Evolutionary conservation across 768 basidiomycete genomes (phyloP), one percentile per base, ranked within the genome.

Genomic region (Termitomyces bulborhizus): DNA sequence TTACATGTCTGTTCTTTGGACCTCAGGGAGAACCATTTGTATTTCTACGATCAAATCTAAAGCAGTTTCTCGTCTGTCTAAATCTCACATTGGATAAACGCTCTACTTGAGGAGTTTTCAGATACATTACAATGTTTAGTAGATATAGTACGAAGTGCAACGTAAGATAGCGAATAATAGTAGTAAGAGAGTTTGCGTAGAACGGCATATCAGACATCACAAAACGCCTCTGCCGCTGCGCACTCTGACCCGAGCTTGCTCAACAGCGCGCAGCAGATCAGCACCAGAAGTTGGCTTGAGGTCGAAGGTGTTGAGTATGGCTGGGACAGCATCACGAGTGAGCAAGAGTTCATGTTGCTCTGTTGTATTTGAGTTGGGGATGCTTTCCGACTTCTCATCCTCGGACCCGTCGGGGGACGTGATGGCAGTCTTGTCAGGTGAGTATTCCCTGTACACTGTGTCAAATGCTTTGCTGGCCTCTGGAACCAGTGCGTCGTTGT

Each of bases 181-280:
- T 9, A 37, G 4, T 1, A 16, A 15, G 21, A 48, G 15, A 8
- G 34, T 37, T 16, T 21, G 27, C 31, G 40, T 24, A 41, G 27
- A 29, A 16, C 24, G 6, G 36, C 36, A 13, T 37, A 42, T 32
- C 32, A 50, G 13, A 29, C 15, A 27, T 57, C 21, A 60, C 13
- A 58, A 40, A 27, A 51, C 49, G 15, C 48, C 54, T 47, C 57
- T 55, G n/a, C 60, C 60, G 21, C 60, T 70, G 45, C 62, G 50
- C 9, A 71, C 64, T 55, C 76, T 68, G 45, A 70, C 59, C 47
- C 69, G 60, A 6, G 76, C 76, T 62, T 91, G 88, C 56, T 83
- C 82, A 12, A 89, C 66, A 4, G 88, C 89, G 36, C 86, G 80
- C 59, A 79, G 73, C 43, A 90, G 66, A 62, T 85, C 81, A 34